phyloP scores from a whole-genome alignment of 352 stramenopile species.

The Phytophthora sojae region DNA sequence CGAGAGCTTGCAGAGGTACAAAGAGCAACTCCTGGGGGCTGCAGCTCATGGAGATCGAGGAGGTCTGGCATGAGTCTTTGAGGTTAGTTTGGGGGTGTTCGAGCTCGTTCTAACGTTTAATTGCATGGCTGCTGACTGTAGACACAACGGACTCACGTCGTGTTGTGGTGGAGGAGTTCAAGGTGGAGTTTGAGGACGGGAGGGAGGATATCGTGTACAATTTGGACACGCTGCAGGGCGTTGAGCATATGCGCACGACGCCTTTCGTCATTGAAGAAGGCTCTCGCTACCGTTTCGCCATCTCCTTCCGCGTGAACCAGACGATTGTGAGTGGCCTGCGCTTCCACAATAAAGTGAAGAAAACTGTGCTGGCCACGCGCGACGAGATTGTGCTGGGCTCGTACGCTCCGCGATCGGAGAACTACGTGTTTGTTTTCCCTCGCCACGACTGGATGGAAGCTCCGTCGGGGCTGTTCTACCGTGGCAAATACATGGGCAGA shows the following conservation, averaged over 20 bases:
- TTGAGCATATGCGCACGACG: slow-evolving; percentile 76
- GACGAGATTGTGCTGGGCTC: slow-evolving; percentile 89
- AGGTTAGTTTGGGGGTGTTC: no score
- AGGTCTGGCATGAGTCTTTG: slow-evolving; percentile 36
- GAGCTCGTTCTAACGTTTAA: no score
- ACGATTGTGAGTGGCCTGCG: slow-evolving; percentile 86
- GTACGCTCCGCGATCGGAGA: slow-evolving; percentile 75
- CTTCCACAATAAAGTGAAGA: slow-evolving; percentile 90
- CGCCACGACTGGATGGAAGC: slow-evolving; percentile 84
- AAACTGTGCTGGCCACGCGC: slow-evolving; percentile 72
- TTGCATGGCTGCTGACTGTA: slow-evolving; percentile 20
- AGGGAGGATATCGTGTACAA: slow-evolving; percentile 73
- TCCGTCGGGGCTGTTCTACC: slow-evolving; percentile 87
- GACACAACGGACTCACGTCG: slow-evolving; percentile 67
- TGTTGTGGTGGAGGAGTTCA: slow-evolving; percentile 89
- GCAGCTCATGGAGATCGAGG: slow-evolving; percentile 83
- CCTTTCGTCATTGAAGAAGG: slow-evolving; percentile 83
- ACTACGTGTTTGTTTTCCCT: slow-evolving; percentile 88
- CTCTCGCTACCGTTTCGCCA: slow-evolving; percentile 83
- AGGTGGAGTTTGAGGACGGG: slow-evolving; percentile 85
- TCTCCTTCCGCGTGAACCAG: slow-evolving; percentile 87
- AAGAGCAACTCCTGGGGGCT: slow-evolving; percentile 81
- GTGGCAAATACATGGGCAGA: slow-evolving; percentile 86
- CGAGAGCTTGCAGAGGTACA: slow-evolving; percentile 87
- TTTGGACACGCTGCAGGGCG: slow-evolving; percentile 69